Conservation (phyloP, 371 early-diverging fungal species). For the Lichtheimia ramosa region DNA sequence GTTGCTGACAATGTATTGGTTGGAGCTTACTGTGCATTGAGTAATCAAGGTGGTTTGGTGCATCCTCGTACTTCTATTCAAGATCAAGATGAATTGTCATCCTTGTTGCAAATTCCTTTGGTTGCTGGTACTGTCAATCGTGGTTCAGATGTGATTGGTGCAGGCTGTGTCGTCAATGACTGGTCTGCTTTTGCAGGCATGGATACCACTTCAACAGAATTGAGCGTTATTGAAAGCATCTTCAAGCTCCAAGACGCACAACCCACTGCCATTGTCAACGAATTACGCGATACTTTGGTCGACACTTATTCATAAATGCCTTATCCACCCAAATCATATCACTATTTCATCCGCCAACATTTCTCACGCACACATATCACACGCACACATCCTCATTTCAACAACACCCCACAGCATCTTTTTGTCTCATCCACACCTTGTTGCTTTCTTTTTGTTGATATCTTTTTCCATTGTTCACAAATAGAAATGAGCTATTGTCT, state of each 20-base stretch:
- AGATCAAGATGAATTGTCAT: slow-evolving; percentile 98
- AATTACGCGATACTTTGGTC: slow-evolving; percentile 92
- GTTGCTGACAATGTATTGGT: slow-evolving; percentile 98
- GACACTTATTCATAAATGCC: slow-evolving; percentile 78
- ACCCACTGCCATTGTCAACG: slow-evolving; percentile 88
- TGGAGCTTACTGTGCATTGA: slow-evolving; percentile 96
- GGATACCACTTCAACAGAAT: slow-evolving; percentile 98
- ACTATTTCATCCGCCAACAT: not conserved
- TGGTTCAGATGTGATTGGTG: slow-evolving; percentile 98
- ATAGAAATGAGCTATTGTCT: too few species aligned
- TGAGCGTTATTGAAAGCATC: slow-evolving; percentile 98
- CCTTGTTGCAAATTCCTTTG: slow-evolving; percentile 96
- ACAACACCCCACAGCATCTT: too few species aligned
- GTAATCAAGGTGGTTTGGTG: slow-evolving; percentile 98
- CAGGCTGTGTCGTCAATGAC: slow-evolving; percentile 99
- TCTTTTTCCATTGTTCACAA: slow-evolving; percentile 1
- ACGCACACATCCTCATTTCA: too few species aligned
- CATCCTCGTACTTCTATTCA: slow-evolving; percentile 97
- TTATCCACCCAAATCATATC: not conserved
- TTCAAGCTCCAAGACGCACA: slow-evolving; percentile 95
- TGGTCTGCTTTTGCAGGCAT: slow-evolving; percentile 98
- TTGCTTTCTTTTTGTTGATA: not conserved
- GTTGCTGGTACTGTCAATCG: slow-evolving; percentile 99
- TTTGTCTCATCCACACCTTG: too few species aligned
- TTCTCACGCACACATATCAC: not conserved